Percentiles rank a stretch among this genome's conserved stretches.
Conservation (phyloP, 306 rosid genomes). For the Castanopsis chinensis region DNA sequence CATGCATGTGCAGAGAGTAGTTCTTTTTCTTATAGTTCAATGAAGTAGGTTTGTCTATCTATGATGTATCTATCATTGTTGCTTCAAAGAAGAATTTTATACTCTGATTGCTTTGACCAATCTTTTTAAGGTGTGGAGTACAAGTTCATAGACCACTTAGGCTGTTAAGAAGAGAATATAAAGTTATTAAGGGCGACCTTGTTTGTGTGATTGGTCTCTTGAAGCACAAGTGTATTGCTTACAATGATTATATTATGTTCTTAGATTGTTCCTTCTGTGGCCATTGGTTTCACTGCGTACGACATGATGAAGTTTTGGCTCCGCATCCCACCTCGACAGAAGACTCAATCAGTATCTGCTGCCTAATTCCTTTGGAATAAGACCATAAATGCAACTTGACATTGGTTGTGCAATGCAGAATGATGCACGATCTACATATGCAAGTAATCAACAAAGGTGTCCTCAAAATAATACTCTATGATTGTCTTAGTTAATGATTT, state of each 20-base stretch:
- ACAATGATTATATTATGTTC: neutral
- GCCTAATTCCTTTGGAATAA: conserved; percentile 25
- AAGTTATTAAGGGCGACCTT: neutral
- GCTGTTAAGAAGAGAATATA: neutral
- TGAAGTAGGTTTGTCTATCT: neutral
- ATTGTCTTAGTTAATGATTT: too few species aligned
- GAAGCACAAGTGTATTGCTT: neutral
- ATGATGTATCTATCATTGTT: neutral
- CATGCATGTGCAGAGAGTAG: neutral
- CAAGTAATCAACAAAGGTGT: too few species aligned
- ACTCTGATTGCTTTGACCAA: neutral
- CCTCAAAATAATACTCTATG: too few species aligned
- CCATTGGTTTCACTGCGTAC: conserved; percentile 83
- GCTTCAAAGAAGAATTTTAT: neutral
- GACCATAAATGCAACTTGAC: neutral
- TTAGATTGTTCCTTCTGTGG: conserved; percentile 70
- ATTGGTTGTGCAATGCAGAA: neutral
- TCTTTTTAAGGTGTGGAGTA: neutral
- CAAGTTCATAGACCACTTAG: neutral
- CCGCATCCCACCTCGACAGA: conserved; percentile 64
- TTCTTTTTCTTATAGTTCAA: neutral
- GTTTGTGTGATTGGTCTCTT: neutral
- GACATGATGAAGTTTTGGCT: conserved; percentile 87
- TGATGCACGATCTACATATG: neutral
- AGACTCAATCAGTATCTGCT: conserved; percentile 46